Conservation (phyloP, 768 basidiomycete species). For the Sporobolomyces phaffii region DNA sequence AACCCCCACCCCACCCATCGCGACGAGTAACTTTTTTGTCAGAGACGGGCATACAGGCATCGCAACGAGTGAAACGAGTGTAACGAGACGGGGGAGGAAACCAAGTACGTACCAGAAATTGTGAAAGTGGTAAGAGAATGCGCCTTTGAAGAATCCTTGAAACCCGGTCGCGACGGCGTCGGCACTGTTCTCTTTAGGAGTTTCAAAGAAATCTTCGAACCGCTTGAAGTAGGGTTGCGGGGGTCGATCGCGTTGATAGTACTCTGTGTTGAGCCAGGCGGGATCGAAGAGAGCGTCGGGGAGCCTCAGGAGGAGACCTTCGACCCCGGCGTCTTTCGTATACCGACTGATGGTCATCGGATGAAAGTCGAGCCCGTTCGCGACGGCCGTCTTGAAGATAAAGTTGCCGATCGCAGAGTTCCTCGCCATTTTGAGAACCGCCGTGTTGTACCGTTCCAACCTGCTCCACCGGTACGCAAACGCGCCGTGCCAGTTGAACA, state of each 20-base stretch:
- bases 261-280: slow-evolving; percentile 91
- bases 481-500: slow-evolving; percentile 94
- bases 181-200: slow-evolving; percentile 64
- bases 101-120: slow-evolving; percentile 66
- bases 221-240: slow-evolving; percentile 86
- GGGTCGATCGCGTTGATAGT: slow-evolving; percentile 82
- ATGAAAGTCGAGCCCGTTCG: slow-evolving; percentile 92
- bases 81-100: not conserved
- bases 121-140: slow-evolving; percentile 94
- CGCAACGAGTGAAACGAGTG: too few species aligned
- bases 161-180: slow-evolving; percentile 83
- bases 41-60: too few species aligned
- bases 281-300: slow-evolving; percentile 96
- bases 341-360: slow-evolving; percentile 92
- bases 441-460: slow-evolving; percentile 88
- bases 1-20: too few species aligned
- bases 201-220: slow-evolving; percentile 68
- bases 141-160: slow-evolving; percentile 91
- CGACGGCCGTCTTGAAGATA: slow-evolving; percentile 86
- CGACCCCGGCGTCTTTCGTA: slow-evolving; percentile 77
- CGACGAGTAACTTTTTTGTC: too few species aligned
- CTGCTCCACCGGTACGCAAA: slow-evolving; percentile 97
- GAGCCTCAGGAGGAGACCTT: slow-evolving; percentile 73
- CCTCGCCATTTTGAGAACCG: slow-evolving; percentile 88
- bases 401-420: slow-evolving; percentile 85